Conservation (phyloP, 331 rosid genomes). For the Phaseolus coccineus region DNA sequence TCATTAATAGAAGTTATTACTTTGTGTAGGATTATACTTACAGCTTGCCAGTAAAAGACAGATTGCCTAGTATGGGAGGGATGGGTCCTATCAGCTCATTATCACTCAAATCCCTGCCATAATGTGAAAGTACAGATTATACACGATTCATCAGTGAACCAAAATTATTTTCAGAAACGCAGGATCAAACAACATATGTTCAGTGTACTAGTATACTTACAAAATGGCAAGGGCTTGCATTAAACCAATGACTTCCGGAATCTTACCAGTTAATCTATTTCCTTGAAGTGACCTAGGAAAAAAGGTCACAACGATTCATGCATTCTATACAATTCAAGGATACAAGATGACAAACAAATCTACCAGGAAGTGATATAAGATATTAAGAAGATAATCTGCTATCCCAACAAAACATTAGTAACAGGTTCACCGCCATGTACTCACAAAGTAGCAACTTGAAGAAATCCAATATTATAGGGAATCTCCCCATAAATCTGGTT, state of each 20-base stretch:
- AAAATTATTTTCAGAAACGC: neutral
- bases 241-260: constrained; percentile 91
- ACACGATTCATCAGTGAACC: neutral
- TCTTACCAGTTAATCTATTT: constrained; percentile 78
- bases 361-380: neutral
- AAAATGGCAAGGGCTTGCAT: constrained; percentile 99
- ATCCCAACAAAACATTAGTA: neutral
- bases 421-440: constrained; percentile 27
- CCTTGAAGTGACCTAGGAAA: constrained; percentile 83
- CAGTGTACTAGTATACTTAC: constrained; percentile 47
- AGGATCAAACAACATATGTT: neutral
- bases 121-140: neutral
- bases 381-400: neutral
- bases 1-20: neutral
- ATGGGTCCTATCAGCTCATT: constrained; percentile 83
- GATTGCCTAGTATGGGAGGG: constrained; percentile 84
- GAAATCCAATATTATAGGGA: constrained; percentile 90
- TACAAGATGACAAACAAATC: neutral
- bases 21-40: constrained; percentile 45
- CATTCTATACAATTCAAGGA: neutral
- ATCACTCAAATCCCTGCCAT: constrained; percentile 88
- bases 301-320: neutral
- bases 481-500: constrained; percentile 84
- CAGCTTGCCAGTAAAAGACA: constrained; percentile 93
- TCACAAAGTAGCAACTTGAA: constrained; percentile 95